These are phyloP conservation scores for Lolium perenne DNA, from an alignment of 176 grass and related monocot species.

Conservation along the genomic window DNA sequence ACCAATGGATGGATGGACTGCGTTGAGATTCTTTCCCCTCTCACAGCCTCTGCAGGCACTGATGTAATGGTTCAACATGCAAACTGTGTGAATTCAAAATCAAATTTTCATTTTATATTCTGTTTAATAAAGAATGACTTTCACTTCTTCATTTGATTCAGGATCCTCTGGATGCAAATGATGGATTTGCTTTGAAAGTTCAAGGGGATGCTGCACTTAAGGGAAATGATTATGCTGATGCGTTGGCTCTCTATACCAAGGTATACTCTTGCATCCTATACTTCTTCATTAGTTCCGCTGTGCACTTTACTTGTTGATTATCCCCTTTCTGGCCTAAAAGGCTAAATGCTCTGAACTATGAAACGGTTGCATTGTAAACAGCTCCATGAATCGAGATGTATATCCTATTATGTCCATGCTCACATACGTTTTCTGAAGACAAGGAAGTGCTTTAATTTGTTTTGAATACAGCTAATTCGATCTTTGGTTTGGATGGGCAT, in stretches of 20 bases:
- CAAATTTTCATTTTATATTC: background rate
- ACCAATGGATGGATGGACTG: background rate
- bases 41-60: background rate
- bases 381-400: background rate
- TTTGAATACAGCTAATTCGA: too few species aligned
- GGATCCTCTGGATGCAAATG: background rate
- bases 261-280: background rate
- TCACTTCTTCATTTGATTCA: background rate
- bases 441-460: too few species aligned
- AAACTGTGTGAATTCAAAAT: background rate
- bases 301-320: background rate
- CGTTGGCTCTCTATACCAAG: background rate
- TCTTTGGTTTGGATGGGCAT: too few species aligned
- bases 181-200: background rate
- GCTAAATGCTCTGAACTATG: background rate
- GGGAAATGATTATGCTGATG: background rate
- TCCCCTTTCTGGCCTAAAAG: background rate
- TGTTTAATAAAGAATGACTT: background rate
- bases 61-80: background rate
- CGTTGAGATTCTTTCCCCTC: slow-evolving; percentile 1
- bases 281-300: background rate
- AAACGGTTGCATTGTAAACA: background rate
- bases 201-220: background rate
- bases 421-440: too few species aligned
- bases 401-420: too few species aligned